Percentiles rank a stretch among this genome's conserved stretches.
These are phyloP conservation scores for Saccharomyces kudriavzevii DNA, from an alignment of 805 yeast species.

Conservation along the genomic window DNA sequence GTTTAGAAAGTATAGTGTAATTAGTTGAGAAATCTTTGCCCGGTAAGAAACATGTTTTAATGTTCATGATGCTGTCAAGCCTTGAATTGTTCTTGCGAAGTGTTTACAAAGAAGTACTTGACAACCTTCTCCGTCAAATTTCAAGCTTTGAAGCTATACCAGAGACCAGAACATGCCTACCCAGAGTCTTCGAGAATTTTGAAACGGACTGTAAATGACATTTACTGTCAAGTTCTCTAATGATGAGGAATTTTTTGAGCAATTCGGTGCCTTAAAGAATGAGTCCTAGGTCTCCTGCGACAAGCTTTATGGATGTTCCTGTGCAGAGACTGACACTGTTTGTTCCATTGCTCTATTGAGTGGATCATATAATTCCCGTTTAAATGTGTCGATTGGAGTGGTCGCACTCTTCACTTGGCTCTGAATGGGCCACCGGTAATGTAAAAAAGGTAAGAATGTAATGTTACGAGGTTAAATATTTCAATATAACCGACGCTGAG, in stretches of 20 bases:
- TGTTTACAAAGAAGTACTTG: constrained; percentile 39
- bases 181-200: constrained; percentile 53
- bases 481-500: constrained; percentile 41
- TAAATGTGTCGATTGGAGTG: constrained; percentile 79
- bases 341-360: constrained; percentile 45
- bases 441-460: constrained; percentile 34
- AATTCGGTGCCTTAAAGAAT: constrained; percentile 50
- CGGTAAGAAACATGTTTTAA: constrained; percentile 38
- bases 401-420: constrained; percentile 59
- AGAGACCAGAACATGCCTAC: constrained; percentile 54
- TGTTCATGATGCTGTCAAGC: constrained; percentile 39
- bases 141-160: constrained; percentile 44
- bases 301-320: constrained; percentile 45
- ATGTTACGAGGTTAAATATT: constrained; percentile 44
- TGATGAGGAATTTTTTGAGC: constrained; percentile 31
- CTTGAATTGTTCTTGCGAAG: constrained; percentile 35
- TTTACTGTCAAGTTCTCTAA: constrained; percentile 11
- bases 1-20: constrained; percentile 35
- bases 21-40: constrained; percentile 39
- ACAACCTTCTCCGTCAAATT: constrained; percentile 48
- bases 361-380: constrained; percentile 62
- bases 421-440: constrained; percentile 17
- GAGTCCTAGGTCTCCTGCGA: constrained; percentile 50
- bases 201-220: constrained; percentile 39
- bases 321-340: constrained; percentile 44